Conservation (phyloP, 306 rosid genomes). For the Betula pendula region DNA sequence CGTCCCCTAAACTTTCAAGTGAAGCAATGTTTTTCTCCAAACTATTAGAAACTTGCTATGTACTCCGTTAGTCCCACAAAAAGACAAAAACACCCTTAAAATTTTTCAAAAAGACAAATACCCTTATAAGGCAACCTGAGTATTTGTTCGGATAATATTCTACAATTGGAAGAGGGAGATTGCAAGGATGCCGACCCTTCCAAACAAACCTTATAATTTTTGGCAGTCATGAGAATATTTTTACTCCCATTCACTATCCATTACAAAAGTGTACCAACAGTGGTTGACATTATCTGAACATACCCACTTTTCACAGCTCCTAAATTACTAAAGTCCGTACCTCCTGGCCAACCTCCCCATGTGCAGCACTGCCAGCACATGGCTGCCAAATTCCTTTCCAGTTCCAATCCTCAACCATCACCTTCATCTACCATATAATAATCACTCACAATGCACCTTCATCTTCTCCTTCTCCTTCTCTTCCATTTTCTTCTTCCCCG, state of each 20-base stretch:
- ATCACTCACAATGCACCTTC: background rate
- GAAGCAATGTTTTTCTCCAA: too few relatives aligned
- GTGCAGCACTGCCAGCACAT: slow-evolving; percentile 70
- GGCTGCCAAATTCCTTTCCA: slow-evolving; percentile 35
- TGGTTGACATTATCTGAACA: background rate
- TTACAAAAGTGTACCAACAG: background rate
- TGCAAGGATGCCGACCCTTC: too few relatives aligned
- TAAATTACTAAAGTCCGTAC: background rate
- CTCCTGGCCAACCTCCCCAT: slow-evolving; percentile 33
- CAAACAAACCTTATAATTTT: too few relatives aligned
- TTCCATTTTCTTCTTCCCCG: background rate
- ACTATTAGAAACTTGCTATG: too few relatives aligned
- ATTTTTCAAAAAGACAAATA: too few relatives aligned
- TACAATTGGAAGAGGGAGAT: too few relatives aligned
- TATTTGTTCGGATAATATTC: too few relatives aligned
- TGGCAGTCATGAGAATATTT: background rate
- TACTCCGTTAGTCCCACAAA: too few relatives aligned
- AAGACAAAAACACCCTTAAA: too few relatives aligned
- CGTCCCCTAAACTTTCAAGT: too few relatives aligned
- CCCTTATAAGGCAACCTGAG: too few relatives aligned
- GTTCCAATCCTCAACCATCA: slow-evolving; percentile 4
- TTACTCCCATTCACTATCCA: background rate
- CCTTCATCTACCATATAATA: slow-evolving; percentile 18
- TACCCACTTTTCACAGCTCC: background rate
- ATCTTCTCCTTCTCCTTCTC: background rate